Conservation (phyloP, 805 yeast species). For the Wickerhamiella siamensis region DNA sequence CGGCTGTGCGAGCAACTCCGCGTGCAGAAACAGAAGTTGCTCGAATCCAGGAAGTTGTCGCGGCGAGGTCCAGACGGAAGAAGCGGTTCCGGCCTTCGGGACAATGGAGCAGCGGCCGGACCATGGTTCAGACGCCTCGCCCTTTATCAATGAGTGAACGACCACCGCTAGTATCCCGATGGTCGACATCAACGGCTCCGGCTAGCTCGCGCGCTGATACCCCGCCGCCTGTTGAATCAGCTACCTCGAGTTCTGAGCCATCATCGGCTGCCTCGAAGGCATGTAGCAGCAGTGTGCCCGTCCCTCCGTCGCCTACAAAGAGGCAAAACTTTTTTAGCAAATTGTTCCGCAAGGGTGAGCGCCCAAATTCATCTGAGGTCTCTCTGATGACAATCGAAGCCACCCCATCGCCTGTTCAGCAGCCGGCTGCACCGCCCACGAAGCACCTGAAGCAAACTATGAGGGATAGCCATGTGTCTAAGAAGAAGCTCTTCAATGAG, state of each 20-base stretch:
- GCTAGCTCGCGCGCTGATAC: no score
- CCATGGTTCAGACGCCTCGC: no score
- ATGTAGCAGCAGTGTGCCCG: no score
- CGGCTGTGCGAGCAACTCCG: conserved; percentile 14
- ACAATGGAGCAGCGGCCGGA: conserved; percentile 4
- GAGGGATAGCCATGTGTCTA: conserved; percentile 29
- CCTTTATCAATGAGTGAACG: no score
- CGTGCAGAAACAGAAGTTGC: conserved; percentile 14
- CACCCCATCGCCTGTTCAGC: conserved; percentile 1
- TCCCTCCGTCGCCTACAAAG: background rate
- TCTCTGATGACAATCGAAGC: background rate
- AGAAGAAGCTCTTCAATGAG: conserved; percentile 44
- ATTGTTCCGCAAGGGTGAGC: background rate
- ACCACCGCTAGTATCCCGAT: background rate
- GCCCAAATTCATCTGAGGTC: background rate
- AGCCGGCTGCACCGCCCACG: background rate
- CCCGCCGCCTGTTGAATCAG: no score
- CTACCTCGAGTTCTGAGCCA: no score
- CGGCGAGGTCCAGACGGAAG: background rate
- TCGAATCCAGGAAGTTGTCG: conserved; percentile 9
- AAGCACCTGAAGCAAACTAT: conserved; percentile 15
- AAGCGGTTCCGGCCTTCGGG: conserved; percentile 5
- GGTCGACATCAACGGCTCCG: background rate
- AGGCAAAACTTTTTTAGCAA: background rate
- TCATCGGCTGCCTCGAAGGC: no score